Evolutionary conservation across 805 yeast species (phyloP).

Genomic region (Babjeviella inositovora): DNA sequence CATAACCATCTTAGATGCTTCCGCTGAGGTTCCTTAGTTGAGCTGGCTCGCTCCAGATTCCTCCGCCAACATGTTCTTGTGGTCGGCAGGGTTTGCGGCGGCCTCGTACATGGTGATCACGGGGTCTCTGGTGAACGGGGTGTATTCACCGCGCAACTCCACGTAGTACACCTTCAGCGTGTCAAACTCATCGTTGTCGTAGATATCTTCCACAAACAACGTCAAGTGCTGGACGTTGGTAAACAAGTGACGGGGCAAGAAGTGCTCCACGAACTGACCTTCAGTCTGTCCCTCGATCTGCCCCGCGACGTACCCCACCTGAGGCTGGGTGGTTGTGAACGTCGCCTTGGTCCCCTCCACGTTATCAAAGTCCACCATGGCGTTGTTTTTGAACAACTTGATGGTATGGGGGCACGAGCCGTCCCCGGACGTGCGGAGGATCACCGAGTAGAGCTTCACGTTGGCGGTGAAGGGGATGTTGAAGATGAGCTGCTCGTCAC

Average conservation of each 20-base stretch:
- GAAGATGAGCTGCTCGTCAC: constrained; percentile 67
- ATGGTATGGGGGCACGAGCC: constrained; percentile 52
- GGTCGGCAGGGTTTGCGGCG: constrained; percentile 89
- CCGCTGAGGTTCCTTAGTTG: too few species aligned
- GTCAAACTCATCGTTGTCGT: constrained; percentile 47
- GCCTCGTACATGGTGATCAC: constrained; percentile 70
- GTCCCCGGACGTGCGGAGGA: constrained; percentile 48
- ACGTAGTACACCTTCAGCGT: constrained; percentile 44
- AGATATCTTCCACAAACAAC: constrained; percentile 50
- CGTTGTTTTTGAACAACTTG: constrained; percentile 57
- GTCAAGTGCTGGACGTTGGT: constrained; percentile 56
- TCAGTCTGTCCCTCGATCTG: constrained; percentile 11
- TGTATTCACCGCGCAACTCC: constrained; percentile 66
- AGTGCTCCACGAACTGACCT: constrained; percentile 64
- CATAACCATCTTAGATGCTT: too few species aligned
- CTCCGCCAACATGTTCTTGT: constrained; percentile 21
- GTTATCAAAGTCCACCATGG: constrained; percentile 57
- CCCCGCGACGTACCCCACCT: constrained; percentile 22
- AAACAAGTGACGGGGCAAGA: constrained; percentile 58
- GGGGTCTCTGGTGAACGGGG: constrained; percentile 46
- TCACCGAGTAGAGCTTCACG: constrained; percentile 60
- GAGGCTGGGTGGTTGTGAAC: constrained; percentile 46
- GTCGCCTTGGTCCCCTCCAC: constrained; percentile 30
- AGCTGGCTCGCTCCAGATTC: too few species aligned
- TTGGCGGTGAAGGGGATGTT: constrained; percentile 68